Base-by-base conservation (phyloP, 176 grass and related monocot genomes). In the Triticum monococcum region DNA sequence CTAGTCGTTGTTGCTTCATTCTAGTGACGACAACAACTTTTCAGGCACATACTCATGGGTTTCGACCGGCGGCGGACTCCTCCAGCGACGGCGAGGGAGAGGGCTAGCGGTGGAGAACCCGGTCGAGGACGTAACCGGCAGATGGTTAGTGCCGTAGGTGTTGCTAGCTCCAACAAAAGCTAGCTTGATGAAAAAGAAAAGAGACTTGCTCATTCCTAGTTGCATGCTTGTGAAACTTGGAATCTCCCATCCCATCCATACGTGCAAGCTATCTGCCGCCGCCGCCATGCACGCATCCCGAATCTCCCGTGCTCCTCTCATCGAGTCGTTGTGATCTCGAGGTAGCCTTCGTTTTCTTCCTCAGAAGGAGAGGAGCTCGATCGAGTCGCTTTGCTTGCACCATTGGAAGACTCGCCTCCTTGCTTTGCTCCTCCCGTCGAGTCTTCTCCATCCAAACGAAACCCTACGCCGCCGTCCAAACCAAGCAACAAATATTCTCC, bases 151-250 rank as follows among this genome's bases (percentile, higher is more conserved):
- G 18, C 18, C 54, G 54, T 57, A 8, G 54, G 54, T 6, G 48
- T 57, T 18, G 10, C 2, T 54, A 54, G 50, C 50, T 54, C 16
- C 50, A 57, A 22, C 54, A 8, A 50, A 50, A 56, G 52, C 17
- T 56, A 56, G 52, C 17, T 56, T 20, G 52, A 46, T 46, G 12
- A 4, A 38, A 9, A 4, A 38, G 33, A 70, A 70, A 11, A 33
- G 33, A 37, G 67, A 38, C 32, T 71, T 71, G 12, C 5, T 30
- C 9, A 8, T 66, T 12, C 12, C 13, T 14, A 16, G 13, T 17
- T 32, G 64, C 25, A 75, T 75, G 43, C 72, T 30, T 52, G 24
- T 75, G 43, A 75, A 52, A 75, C 43, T 75, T 52, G 72, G 72
- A 75, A 75, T 75, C 72, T 75, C 37, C 37, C 33, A 35, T 35